Evolutionary conservation across 306 rosid genomes (phyloP), one percentile per base, ranked within the genome.

Genomic region (Glycyrrhiza uralensis): DNA sequence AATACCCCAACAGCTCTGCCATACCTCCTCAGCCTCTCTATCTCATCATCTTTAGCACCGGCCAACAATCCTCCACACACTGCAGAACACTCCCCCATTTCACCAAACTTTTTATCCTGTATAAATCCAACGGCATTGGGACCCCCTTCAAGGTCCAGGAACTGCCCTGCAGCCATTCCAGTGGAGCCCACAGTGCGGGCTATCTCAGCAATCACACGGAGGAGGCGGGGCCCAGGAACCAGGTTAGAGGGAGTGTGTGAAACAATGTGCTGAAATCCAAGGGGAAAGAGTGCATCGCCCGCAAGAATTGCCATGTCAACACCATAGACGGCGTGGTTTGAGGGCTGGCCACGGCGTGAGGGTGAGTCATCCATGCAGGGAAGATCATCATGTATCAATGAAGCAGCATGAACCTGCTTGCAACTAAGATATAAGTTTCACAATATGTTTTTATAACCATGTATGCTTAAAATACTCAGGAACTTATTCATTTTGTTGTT

Each of bases 151-250:
- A 91, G 95, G 80, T 94, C 98, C 5, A 89, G 84, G 79, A 91
- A 89, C 79, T 94, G 97, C 74, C 97, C 98, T 0, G 98, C 98
- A 0, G 98, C 98, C 98, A 94, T 94, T 50, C 98, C 97, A 0
- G 91, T 86, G 70, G 97, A 94, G 42, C 97, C 98, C 2, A 91
- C 98, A 13, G 92, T 81, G 4, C 84, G 88, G 9, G 98, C 97
- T 11, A 94, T 91, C 90, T 91, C 97, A 0, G 91, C 62, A 23
- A 94, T 87, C 75, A 94, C 98, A 18, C 84, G 91, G n/a, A 94
- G 90, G 10, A 94, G 75, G 66, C 66, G 64, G 18, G 82, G 42
- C 79, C 85, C 98, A 1, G 96, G 85, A 52, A 94, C 97, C 6
- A 94, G 92, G 63, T 78, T 74, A 19, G 85, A 58, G 4, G 96